Conservation (phyloP, 345 rosid genomes). For the Euphorbia pulcherrima region DNA sequence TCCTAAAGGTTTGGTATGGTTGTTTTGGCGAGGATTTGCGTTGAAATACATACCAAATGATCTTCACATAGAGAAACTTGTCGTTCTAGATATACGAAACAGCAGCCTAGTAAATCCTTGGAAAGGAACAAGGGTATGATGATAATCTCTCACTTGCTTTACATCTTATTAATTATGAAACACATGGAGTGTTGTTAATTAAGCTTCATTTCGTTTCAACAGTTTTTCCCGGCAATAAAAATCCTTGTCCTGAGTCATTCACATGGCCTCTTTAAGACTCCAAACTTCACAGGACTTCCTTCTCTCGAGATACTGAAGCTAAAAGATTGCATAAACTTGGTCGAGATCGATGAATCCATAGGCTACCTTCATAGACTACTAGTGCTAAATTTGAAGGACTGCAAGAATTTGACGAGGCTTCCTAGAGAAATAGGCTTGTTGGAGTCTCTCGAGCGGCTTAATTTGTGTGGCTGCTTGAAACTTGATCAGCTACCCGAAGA, state of each 20-base stretch:
- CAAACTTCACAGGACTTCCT: slow-evolving; percentile 15
- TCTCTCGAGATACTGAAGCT: slow-evolving; percentile 18
- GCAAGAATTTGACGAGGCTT: slow-evolving; percentile 26
- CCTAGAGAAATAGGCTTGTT: slow-evolving; percentile 17
- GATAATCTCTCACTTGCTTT: neutral
- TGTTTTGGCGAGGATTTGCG: slow-evolving; percentile 10
- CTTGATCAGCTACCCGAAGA: slow-evolving; percentile 18
- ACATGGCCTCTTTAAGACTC: slow-evolving; percentile 1
- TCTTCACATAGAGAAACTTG: slow-evolving; percentile 8
- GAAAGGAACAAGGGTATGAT: slow-evolving; percentile 13
- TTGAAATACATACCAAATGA: slow-evolving; percentile 1
- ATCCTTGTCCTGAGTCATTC: slow-evolving; percentile 25
- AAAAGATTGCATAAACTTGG: slow-evolving; percentile 16
- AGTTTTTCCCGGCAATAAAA: slow-evolving; percentile 19
- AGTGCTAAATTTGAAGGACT: slow-evolving; percentile 19
- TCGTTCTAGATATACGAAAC: slow-evolving; percentile 12
- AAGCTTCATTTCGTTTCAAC: neutral
- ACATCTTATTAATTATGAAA: neutral
- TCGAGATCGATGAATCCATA: slow-evolving; percentile 21
- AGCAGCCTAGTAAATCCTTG: slow-evolving; percentile 10
- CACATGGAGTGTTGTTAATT: neutral
- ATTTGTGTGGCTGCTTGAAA: slow-evolving; percentile 28
- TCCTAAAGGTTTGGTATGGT: slow-evolving; percentile 16
- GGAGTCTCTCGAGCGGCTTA: slow-evolving; percentile 21
- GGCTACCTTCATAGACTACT: slow-evolving; percentile 14